These are phyloP conservation scores for Ascochyta pisi DNA, from an alignment of 2,329 filamentous ascomycete species.

Conservation along the genomic window DNA sequence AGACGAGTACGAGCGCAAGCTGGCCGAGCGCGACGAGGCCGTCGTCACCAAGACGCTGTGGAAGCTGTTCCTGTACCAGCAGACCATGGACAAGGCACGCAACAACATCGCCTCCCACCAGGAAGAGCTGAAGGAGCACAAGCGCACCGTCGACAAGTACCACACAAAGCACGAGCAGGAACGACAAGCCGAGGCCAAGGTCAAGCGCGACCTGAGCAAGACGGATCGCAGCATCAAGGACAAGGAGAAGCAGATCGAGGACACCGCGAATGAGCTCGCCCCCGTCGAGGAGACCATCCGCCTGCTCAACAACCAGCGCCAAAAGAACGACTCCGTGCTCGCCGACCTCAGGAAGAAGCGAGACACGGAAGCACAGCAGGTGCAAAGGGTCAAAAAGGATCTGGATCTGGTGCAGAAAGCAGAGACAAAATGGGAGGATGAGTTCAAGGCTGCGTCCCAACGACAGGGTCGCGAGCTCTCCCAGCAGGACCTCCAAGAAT, in stretches of 20 bases:
- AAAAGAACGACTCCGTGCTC: slow-evolving; percentile 71
- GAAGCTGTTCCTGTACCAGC: slow-evolving; percentile 96
- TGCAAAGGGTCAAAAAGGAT: slow-evolving; percentile 79
- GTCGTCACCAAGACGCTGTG: slow-evolving; percentile 93
- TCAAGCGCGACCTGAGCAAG: slow-evolving; percentile 76
- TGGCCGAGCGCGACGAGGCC: slow-evolving; percentile 86
- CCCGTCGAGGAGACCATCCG: slow-evolving; percentile 89
- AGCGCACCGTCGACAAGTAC: slow-evolving; percentile 84
- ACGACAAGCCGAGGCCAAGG: slow-evolving; percentile 80
- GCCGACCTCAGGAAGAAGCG: slow-evolving; percentile 77
- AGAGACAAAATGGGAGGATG: slow-evolving; percentile 83
- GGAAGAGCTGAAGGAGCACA: slow-evolving; percentile 91
- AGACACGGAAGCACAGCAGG: slow-evolving; percentile 70
- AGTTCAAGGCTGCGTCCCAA: slow-evolving; percentile 84
- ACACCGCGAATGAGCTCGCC: slow-evolving; percentile 82
- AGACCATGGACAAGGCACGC: slow-evolving; percentile 89
- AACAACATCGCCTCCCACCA: slow-evolving; percentile 91
- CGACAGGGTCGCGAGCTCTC: slow-evolving; percentile 87
- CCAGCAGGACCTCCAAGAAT: slow-evolving; percentile 86
- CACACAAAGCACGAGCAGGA: slow-evolving; percentile 81
- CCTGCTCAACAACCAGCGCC: slow-evolving; percentile 74
- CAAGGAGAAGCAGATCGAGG: slow-evolving; percentile 87
- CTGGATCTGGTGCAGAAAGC: slow-evolving; percentile 87
- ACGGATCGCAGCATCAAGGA: slow-evolving; percentile 84
- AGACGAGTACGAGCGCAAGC: slow-evolving; percentile 90